Base-by-base conservation (phyloP, 805 yeast species). In the Schwanniomyces polymorphus region DNA sequence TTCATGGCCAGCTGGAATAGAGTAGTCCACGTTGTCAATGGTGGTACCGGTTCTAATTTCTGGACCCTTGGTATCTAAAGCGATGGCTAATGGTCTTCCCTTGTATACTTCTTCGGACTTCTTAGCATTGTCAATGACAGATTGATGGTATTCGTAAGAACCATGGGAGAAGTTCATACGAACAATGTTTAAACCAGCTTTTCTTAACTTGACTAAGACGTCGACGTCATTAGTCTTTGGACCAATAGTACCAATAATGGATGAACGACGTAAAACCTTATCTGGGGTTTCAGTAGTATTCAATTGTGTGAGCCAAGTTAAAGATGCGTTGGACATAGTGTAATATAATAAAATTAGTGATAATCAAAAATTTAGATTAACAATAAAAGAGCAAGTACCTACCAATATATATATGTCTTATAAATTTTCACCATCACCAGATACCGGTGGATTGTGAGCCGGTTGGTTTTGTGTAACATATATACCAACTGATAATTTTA, bases 141-240 rank as follows among this genome's bases (percentile, higher is more conserved):
- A 77, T 77, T 91, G 97, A 76, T 94, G 99, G 84, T 94, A 94
- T 64, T 91, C 97, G 78, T 94, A 85, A 44, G 97, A 82, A 64
- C 99, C 99, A 79, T 94, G 99, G 58, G 97, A 89, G 79, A 94
- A 94, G 86, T 94, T 94, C 97, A 94, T 91, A 72, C 99, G 88
- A 46, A 90, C 98, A 68, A 94, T 89, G 84, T 92, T 94, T 61
- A 94, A 81, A 68, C 99, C 99, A 53, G 97, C 97, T 75, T 90
- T 88, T 81, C 99, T 87, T 67, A 94, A 82, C 69, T 83, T 81
- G 62, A 85, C 89, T 65, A 94, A 76, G 58, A 81, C 79, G 67
- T 91, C 97, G 57, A 86, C 91, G 61, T 78, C 72, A 84, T 94
- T 94, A 75, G 98, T 89, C 79, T 90, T 91, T 66, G 99, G 99